phyloP scores from a whole-genome alignment of 441 rosid genomes.

The Metrosideros polymorpha region DNA sequence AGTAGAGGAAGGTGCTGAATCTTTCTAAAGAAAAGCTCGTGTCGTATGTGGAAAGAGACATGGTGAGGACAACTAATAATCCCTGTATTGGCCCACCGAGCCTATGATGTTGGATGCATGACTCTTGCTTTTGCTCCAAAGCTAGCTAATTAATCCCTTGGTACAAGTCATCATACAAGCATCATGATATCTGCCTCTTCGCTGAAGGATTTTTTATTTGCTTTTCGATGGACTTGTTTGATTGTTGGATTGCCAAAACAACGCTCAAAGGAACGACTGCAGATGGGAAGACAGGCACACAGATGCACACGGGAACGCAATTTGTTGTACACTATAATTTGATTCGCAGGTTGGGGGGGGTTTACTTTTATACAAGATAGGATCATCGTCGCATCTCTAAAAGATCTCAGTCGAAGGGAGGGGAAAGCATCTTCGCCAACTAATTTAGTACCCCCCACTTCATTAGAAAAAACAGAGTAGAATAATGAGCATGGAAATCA shows the following conservation, averaged over 20 bases:
- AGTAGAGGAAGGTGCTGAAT: not conserved
- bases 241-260: not conserved
- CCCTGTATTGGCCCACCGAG: not conserved
- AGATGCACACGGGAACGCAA: not conserved
- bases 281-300: not conserved
- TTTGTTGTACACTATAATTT: not conserved
- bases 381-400: not conserved
- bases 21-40: not conserved
- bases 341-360: not conserved
- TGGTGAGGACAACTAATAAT: not conserved
- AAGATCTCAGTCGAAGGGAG: not conserved
- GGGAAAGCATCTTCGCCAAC: not conserved
- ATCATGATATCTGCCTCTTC: not conserved
- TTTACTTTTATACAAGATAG: not conserved
- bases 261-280: not conserved
- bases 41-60: not conserved
- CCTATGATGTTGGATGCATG: not conserved
- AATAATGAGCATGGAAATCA: not conserved
- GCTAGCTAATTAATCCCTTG: not conserved
- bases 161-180: not conserved
- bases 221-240: not conserved
- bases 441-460: not conserved
- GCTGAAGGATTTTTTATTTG: not conserved
- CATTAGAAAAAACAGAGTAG: not conserved
- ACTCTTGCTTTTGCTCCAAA: not conserved